Percentiles rank a stretch among this genome's conserved stretches.
Conservation (phyloP, 495 filamentous ascomycete genomes). For the Aspergillus baeticus region DNA sequence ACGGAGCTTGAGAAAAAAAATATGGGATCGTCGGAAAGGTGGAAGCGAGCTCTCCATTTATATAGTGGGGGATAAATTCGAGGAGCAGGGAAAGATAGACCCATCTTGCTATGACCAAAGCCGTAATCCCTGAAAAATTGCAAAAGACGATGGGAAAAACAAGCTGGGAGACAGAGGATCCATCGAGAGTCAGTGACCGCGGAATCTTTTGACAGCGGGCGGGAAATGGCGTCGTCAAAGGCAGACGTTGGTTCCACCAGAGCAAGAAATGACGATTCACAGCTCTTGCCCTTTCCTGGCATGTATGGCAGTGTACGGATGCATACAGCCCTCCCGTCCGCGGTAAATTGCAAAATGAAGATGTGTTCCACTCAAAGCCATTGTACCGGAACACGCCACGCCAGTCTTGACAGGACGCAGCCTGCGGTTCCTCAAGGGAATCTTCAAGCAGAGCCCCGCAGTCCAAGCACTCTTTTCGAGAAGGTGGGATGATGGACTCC, state of each 20-base stretch:
- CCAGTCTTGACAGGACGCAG: neutral
- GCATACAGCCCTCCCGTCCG: neutral
- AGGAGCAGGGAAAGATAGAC: slow-evolving; percentile 3
- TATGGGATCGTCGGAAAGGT: slow-evolving; percentile 6
- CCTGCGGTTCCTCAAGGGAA: neutral
- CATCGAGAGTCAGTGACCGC: slow-evolving; percentile 8
- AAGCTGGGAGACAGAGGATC: slow-evolving; percentile 14
- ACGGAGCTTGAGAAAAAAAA: slow-evolving; percentile 7
- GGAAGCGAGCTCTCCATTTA: slow-evolving; percentile 5
- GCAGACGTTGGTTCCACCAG: slow-evolving; percentile 14
- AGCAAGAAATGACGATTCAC: slow-evolving; percentile 1
- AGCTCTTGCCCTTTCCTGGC: neutral
- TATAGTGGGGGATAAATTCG: neutral
- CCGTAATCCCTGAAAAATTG: slow-evolving; percentile 6
- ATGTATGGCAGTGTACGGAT: neutral
- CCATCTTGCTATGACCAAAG: slow-evolving; percentile 1
- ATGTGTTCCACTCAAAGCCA: neutral
- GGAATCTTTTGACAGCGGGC: slow-evolving; percentile 23
- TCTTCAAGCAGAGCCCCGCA: slow-evolving; percentile 10
- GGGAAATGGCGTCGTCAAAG: slow-evolving; percentile 13
- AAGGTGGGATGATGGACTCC: slow-evolving; percentile 25
- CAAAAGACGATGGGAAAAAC: slow-evolving; percentile 8
- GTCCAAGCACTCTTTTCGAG: slow-evolving; percentile 3
- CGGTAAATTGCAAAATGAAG: neutral
- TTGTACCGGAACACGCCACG: slow-evolving; percentile 10